These are phyloP conservation scores for Nakaseomyces sp. DNA, from an alignment of 1,139 yeast genomes.

Conservation along the genomic window DNA sequence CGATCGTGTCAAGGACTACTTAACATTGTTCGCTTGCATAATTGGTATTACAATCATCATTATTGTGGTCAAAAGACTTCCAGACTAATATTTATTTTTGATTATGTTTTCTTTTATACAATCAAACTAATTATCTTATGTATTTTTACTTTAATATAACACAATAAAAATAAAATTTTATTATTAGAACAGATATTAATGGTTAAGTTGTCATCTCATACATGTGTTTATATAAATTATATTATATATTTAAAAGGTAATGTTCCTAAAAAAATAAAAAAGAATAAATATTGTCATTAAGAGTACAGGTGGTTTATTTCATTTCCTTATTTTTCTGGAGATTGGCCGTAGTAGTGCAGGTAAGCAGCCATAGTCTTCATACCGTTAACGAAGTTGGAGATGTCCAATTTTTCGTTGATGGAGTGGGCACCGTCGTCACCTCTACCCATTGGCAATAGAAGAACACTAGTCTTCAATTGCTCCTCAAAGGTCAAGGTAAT, in stretches of 20 bases:
- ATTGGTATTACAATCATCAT: background rate
- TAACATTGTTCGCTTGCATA: background rate
- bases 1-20: background rate
- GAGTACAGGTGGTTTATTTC: background rate
- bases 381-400: slow-evolving; percentile 86
- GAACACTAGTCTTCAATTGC: slow-evolving; percentile 72
- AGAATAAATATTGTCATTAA: slow-evolving; percentile 2
- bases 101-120: background rate
- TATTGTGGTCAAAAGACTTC: background rate
- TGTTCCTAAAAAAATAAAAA: background rate
- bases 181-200: background rate
- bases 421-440: slow-evolving; percentile 99
- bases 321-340: slow-evolving; percentile 20
- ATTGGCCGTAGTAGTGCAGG: slow-evolving; percentile 68
- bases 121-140: background rate
- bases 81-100: background rate
- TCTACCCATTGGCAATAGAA: slow-evolving; percentile 92
- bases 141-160: background rate
- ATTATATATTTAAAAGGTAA: background rate
- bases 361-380: slow-evolving; percentile 90
- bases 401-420: slow-evolving; percentile 86
- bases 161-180: too few relatives aligned
- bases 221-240: background rate
- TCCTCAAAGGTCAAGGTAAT: slow-evolving; percentile 88
- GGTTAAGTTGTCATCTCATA: background rate